phyloP scores from a whole-genome alignment of 306 rosid genomes.

The Oemleria cerasiformis region DNA sequence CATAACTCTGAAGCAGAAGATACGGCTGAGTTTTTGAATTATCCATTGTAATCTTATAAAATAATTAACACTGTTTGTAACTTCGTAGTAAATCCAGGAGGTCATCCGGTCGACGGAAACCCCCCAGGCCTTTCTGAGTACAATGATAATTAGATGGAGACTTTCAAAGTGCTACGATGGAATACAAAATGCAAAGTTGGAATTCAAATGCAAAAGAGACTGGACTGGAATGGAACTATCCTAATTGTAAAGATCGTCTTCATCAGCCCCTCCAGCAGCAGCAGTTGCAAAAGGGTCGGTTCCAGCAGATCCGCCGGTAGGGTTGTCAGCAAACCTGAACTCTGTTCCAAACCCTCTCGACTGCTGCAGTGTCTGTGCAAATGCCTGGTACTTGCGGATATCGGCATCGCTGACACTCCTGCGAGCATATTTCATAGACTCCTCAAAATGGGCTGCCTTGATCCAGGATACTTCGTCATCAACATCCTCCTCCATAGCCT shows the following conservation, averaged over 20 bases:
- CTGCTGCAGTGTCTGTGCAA: conserved; percentile 98
- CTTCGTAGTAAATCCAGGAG: conserved; percentile 15
- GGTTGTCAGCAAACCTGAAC: conserved; percentile 71
- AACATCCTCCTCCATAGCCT: conserved; percentile 93
- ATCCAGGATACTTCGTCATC: conserved; percentile 90
- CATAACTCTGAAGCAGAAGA: not conserved
- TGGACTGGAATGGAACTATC: not conserved
- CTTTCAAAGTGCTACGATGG: conserved; percentile 4
- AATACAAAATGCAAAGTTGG: not conserved
- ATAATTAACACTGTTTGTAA: conserved; percentile 2
- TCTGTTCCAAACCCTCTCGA: conserved; percentile 93
- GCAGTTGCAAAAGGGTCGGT: conserved; percentile 74
- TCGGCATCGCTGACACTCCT: conserved; percentile 97
- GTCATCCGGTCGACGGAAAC: not conserved
- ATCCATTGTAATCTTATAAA: conserved; percentile 6
- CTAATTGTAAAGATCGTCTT: conserved; percentile 93
- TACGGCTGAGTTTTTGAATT: not conserved
- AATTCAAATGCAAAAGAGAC: conserved; percentile 19
- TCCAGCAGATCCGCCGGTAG: conserved; percentile 32
- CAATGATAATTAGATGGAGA: not conserved
- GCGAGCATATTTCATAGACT: conserved; percentile 95
- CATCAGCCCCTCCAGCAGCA: conserved; percentile 71
- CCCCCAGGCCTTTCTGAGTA: not conserved
- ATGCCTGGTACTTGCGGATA: conserved; percentile 96
- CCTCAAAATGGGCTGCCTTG: conserved; percentile 94